Evolutionary conservation across 2,329 filamentous ascomycete species (phyloP), one percentile per base, ranked within the genome.

Genomic region (Penicillium occitanis): DNA sequence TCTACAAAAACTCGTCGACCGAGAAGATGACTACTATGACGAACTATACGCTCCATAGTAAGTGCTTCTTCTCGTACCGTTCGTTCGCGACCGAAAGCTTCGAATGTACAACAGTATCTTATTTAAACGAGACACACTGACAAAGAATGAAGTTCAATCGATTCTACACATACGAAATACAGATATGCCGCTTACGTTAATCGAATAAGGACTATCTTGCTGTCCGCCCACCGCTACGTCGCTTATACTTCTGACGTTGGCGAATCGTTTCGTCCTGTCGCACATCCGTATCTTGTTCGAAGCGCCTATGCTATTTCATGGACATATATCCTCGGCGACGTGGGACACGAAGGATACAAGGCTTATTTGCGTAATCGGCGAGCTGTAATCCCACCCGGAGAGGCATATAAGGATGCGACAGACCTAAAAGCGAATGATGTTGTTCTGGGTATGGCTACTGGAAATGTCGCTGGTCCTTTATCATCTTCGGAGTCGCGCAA

Each of bases 221-320:
- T 93, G 71, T 92, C 91, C 17, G 93, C 93, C 3, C 95, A 98
- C 74, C 90, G 95, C 73, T 99, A 99, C 75, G 93, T 99, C 59
- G 95, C 95, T 65, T 99, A 99, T 78, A 98, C 95, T 0, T 93
- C 90, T 22, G 94, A 98, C 74, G 94, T 99, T 69, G 95, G 95
- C 76, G 95, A 99, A 79, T 96, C 91, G 0, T 99, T 99, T 80
- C 88, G 95, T 1, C 95, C 95, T 0, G 86, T 99, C 46, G 93
- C 94, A 3, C 93, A 97, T 75, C 94, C 93, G 0, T 88, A 85
- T 73, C 80, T 96, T 2, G 90, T 99, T 11, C 87, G 90, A 67
- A 83, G 87, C 58, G 95, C 95, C 5, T 99, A 99, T 75, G 94
- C 87, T 59, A 83, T 99, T 50, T 96, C 92, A 1, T 98, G 95